Conservation (phyloP, 1,284 basidiomycete species). For the Coniferiporia weirii region DNA sequence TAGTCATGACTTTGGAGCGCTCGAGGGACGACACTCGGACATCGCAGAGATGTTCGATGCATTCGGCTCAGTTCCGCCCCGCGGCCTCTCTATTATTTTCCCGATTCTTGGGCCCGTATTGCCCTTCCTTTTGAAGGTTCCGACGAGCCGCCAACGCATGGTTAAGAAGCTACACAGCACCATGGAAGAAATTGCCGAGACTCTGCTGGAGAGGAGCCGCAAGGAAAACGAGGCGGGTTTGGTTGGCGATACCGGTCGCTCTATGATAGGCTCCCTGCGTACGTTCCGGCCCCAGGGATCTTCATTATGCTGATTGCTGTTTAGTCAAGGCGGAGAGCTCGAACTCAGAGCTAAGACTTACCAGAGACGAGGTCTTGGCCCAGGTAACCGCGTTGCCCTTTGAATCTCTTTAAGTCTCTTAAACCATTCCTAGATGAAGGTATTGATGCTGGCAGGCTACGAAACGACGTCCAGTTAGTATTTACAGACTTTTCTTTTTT, state of each 20-base stretch:
- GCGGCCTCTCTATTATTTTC: conserved; percentile 26
- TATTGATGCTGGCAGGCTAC: conserved; percentile 36
- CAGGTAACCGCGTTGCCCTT: conserved; percentile 31
- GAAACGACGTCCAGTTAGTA: conserved; percentile 38
- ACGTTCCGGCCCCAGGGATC: conserved; percentile 20
- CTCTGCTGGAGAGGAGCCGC: conserved; percentile 38
- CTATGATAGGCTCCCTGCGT: conserved; percentile 52
- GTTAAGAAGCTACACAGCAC: conserved; percentile 33
- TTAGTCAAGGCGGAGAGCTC: conserved; percentile 48
- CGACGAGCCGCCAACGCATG: conserved; percentile 34
- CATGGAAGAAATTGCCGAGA: conserved; percentile 43
- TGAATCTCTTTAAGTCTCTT: neutral
- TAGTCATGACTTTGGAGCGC: conserved; percentile 50
- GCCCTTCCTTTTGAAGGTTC: conserved; percentile 40
- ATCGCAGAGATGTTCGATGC: conserved; percentile 45
- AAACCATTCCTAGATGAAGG: conserved; percentile 29
- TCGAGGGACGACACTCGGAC: conserved; percentile 41
- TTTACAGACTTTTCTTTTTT: neutral
- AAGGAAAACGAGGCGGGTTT: conserved; percentile 35
- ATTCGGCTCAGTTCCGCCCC: conserved; percentile 28
- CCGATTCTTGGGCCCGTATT: conserved; percentile 38
- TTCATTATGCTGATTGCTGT: conserved; percentile 2
- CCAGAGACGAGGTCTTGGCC: conserved; percentile 62
- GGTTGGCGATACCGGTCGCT: conserved; percentile 37
- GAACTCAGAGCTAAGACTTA: conserved; percentile 41